Evolutionary conservation across 768 basidiomycete genomes (phyloP).

Genomic region (Russula sp.): DNA sequence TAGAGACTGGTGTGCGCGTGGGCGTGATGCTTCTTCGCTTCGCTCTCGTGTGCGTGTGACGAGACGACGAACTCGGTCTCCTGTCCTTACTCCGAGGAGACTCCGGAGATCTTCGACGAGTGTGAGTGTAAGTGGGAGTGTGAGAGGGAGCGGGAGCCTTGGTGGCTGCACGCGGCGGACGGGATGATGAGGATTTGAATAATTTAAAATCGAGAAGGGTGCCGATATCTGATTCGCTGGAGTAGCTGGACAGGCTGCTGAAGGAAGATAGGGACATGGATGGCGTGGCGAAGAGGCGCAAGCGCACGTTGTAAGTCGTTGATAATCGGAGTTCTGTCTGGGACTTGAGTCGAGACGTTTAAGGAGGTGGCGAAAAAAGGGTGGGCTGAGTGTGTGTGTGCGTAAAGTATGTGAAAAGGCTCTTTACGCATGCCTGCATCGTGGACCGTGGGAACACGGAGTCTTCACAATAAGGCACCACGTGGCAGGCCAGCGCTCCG

Average conservation of each 20-base stretch:
- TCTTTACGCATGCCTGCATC: constrained; percentile 13
- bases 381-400: not conserved
- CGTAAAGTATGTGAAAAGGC: not conserved
- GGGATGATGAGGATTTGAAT: constrained; percentile 19
- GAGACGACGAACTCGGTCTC: constrained; percentile 14
- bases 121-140: too few species aligned
- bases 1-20: constrained; percentile 14
- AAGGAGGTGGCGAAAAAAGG: constrained; percentile 4
- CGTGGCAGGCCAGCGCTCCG: not conserved
- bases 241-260: constrained; percentile 30
- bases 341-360: too few species aligned
- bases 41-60: constrained; percentile 5
- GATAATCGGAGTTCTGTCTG: constrained; percentile 6
- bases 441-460: constrained; percentile 18
- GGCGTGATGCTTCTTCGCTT: constrained; percentile 24
- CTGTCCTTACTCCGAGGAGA: constrained; percentile 4
- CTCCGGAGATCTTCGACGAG: constrained; percentile 8
- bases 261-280: constrained; percentile 27
- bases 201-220: constrained; percentile 15
- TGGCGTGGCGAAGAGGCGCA: not conserved
- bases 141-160: too few species aligned
- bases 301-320: constrained; percentile 26
- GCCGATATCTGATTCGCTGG: constrained; percentile 27
- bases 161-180: too few species aligned
- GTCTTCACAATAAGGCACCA: not conserved